Conservation (phyloP, 2,329 filamentous ascomycete genomes). For the Samsoniella hepiali region DNA sequence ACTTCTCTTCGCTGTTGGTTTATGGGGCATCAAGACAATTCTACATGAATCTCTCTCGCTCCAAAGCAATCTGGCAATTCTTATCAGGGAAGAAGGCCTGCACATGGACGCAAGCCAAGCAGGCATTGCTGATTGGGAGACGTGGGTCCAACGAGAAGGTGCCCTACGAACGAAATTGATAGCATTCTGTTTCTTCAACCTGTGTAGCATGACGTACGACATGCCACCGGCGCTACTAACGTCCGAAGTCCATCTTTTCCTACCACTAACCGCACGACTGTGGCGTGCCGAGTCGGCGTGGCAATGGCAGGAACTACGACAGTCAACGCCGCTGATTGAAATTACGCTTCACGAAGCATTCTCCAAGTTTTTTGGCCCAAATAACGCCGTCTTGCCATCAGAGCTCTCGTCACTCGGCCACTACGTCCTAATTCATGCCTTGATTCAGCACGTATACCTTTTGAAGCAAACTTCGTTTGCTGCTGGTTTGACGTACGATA, state of each 20-base stretch:
- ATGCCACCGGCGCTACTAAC: slow-evolving; percentile 57
- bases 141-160: slow-evolving; percentile 57
- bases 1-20: slow-evolving; percentile 56
- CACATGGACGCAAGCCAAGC: slow-evolving; percentile 46
- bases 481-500: slow-evolving; percentile 46
- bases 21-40: slow-evolving; percentile 60
- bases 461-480: slow-evolving; percentile 60
- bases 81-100: slow-evolving; percentile 58
- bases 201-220: slow-evolving; percentile 61
- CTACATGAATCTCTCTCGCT: slow-evolving; percentile 57
- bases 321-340: slow-evolving; percentile 48
- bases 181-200: slow-evolving; percentile 60
- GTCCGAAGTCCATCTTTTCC: slow-evolving; percentile 53
- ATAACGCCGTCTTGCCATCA: slow-evolving; percentile 45
- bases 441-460: slow-evolving; percentile 70
- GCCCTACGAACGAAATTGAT: slow-evolving; percentile 58
- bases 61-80: slow-evolving; percentile 55
- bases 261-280: slow-evolving; percentile 53
- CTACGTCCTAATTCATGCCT: slow-evolving; percentile 67
- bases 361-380: slow-evolving; percentile 51
- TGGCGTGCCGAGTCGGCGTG: slow-evolving; percentile 57
- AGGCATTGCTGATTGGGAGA: slow-evolving; percentile 51
- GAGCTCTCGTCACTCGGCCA: slow-evolving; percentile 61
- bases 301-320: slow-evolving; percentile 59
- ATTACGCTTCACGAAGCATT: slow-evolving; percentile 57